Percentiles rank a stretch among this genome's conserved stretches.
Conservation (phyloP, 768 basidiomycete species). For the Rhizopogon sp. region DNA sequence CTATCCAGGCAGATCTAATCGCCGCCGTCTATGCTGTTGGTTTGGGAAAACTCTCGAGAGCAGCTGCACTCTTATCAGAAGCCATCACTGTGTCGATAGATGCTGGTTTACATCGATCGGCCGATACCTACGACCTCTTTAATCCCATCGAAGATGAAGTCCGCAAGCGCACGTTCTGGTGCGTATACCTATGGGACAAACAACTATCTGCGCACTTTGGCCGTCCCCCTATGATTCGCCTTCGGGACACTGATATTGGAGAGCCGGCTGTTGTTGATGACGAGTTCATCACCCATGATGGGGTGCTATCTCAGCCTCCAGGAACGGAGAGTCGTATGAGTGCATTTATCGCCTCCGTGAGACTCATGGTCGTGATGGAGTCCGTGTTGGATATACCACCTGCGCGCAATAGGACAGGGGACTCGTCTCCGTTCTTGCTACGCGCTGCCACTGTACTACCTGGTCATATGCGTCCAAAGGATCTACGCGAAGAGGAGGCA, state of each 20-base stretch:
- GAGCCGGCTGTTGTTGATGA: constrained; percentile 86
- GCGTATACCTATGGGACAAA: constrained; percentile 96
- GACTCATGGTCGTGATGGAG: constrained; percentile 86
- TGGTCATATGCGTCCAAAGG: constrained; percentile 54
- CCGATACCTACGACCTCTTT: constrained; percentile 83
- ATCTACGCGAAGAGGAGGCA: constrained; percentile 73
- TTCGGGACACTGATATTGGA: constrained; percentile 88
- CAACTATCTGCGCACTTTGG: constrained; percentile 88
- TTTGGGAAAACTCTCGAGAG: constrained; percentile 82
- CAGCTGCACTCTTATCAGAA: constrained; percentile 81
- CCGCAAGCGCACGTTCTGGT: constrained; percentile 94
- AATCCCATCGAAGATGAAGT: constrained; percentile 88
- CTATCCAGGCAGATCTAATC: constrained; percentile 84
- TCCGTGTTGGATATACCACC: constrained; percentile 82
- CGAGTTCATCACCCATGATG: constrained; percentile 79
- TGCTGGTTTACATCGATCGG: constrained; percentile 82
- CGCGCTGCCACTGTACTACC: constrained; percentile 67
- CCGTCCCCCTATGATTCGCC: constrained; percentile 77
- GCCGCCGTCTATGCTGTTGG: constrained; percentile 94
- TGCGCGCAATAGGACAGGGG: constrained; percentile 46
- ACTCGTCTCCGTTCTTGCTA: constrained; percentile 72
- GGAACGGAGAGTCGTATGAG: constrained; percentile 73
- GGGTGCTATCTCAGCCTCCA: constrained; percentile 57
- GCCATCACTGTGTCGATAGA: constrained; percentile 86
- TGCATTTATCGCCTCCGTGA: constrained; percentile 73